Evolutionary conservation across 352 stramenopile species (phyloP), one percentile per base, ranked within the genome.

Genomic region (Pythium guiyangense): DNA sequence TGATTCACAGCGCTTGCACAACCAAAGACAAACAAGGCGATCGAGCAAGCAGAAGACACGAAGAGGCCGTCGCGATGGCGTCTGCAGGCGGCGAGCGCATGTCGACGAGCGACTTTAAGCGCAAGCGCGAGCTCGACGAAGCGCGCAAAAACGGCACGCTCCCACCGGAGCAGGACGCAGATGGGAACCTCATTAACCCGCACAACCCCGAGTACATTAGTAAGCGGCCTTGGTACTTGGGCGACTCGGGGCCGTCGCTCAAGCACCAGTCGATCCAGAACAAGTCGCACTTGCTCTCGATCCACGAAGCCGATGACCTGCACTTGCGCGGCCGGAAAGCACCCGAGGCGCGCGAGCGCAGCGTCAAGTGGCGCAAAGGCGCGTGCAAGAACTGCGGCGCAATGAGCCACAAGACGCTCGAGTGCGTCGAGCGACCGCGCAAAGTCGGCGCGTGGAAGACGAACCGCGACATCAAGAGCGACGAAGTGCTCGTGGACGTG

Each of bases 171-270:
- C 70, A 96, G 66, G 89, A 97, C 66, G 79, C 85, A 20, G 85
- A 96, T 25, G 96, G 96, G 22, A 95, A 96, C 59, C 98, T 99
- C 65, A 99, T 99, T 70, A 99, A 99, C 75, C 96, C 97, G 43
- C 97, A 99, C 84, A 99, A 99, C 71, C 97, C 97, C 45, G 96
- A 99, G 74, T 99, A 98, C 78, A 99, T 99, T 67, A 98, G 90
- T 47, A 98, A 99, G 74, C 85, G 94, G 63, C 97, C 97, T 51
- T 99, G 97, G 97, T 99, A 99, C 76, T 75, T 99, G 47, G 96
- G 92, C 55, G 81, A 97, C 64, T 88, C 77, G 49, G 92, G 92
- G 34, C 90, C 94, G 29, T 97, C 92, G 42, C 79, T 99, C 50
- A 97, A 98, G 60, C 96, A 99, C 71, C 96, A 99, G 77, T 92